phyloP scores from a whole-genome alignment of 768 basidiomycete species.

The Hortiboletus campestris region DNA sequence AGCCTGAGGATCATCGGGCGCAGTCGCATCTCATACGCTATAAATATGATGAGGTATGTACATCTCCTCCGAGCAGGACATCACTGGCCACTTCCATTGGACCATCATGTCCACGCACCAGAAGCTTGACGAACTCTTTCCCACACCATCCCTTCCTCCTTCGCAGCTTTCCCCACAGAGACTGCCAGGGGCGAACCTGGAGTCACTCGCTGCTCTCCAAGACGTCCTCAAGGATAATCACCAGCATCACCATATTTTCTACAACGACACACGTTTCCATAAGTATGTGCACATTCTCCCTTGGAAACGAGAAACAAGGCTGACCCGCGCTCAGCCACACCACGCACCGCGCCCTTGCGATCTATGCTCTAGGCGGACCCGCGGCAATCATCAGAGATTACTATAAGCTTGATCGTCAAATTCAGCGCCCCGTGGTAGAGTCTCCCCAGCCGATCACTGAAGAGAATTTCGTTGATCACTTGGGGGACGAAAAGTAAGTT shows the following conservation, averaged over 20 bases:
- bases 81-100: no score
- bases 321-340: slow-evolving; percentile 20
- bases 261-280: slow-evolving; percentile 46
- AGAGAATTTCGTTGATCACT: slow-evolving; percentile 23
- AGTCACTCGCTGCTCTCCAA: slow-evolving; percentile 23
- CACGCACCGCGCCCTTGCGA: slow-evolving; percentile 29
- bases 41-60: neutral
- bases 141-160: slow-evolving; percentile 25
- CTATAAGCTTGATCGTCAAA: slow-evolving; percentile 20
- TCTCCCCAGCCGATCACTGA: slow-evolving; percentile 25
- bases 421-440: slow-evolving; percentile 24
- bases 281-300: slow-evolving; percentile 40
- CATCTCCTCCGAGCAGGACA: no score
- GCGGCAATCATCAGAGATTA: slow-evolving; percentile 24
- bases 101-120: slow-evolving; percentile 11
- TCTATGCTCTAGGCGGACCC: slow-evolving; percentile 27
- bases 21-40: no score
- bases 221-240: slow-evolving; percentile 49
- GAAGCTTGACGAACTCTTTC: slow-evolving; percentile 23
- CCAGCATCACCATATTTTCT: slow-evolving; percentile 46
- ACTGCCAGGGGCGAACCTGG: slow-evolving; percentile 23
- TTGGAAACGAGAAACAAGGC: neutral
- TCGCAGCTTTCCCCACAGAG: slow-evolving; percentile 27
- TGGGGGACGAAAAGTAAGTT: slow-evolving; percentile 28
- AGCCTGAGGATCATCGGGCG: no score